Evolutionary conservation across 2,329 filamentous ascomycete genomes (phyloP), one percentile per base, ranked within the genome.

Genomic region (Exophiala lecanii-corni): DNA sequence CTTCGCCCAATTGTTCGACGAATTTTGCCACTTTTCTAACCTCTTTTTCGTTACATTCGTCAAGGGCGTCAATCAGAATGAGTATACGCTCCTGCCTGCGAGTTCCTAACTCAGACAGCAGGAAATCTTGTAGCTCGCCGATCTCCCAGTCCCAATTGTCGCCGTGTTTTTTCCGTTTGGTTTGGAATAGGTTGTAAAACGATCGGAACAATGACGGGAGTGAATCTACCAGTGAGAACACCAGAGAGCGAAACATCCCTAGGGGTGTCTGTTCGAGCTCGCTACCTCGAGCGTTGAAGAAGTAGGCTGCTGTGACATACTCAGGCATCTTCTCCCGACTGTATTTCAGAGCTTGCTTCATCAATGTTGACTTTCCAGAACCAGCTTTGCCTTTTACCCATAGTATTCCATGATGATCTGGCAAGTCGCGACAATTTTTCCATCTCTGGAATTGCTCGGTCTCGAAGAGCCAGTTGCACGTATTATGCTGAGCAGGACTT

Each of bases 21-120:
- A 68, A 69, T 0, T 51, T 31, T 1, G 75, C 54, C 66, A 76
- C 73, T 0, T 64, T 59, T 20, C 60, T 59, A 2, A 68, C 56
- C 34, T 75, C 57, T 2, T 55, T 39, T 37, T 71, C 66, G 5
- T 70, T 59, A 42, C 70, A 74, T 49, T 76, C 73, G 26, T 76
- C 72, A 1, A 75, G 58, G 0, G 72, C 73, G 39, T 75, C 71
- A 1, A 65, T 57, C 25, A 43, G 33, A 38, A 43, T 20, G 15
- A 43, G 3, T 4, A 38, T 37, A 3, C 18, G 34, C 7, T 39
- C 18, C 13, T 13, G 10, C 12, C 41, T 18, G 15, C 18, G 12
- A 23, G 9, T 9, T 6, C n/a, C 30, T 17, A 12, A 15, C 21
- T 37, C 40, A 9, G 15, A 17, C 9, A n/a, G 21, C n/a, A 43